Base-by-base conservation (phyloP, 306 rosid species). In the Rosa persica region DNA sequence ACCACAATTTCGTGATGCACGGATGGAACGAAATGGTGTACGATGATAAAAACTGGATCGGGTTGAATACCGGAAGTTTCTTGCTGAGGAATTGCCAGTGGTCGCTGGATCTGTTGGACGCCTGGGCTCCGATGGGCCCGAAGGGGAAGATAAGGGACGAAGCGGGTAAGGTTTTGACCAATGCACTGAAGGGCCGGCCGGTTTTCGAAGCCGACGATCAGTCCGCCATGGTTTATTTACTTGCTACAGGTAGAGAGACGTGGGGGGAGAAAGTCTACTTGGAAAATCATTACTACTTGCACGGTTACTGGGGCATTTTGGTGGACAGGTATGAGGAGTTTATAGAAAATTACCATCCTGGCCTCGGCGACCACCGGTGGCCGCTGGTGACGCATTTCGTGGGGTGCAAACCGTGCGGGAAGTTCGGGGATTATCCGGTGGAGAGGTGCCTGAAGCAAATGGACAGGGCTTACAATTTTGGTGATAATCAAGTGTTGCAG, bases 71-170 rank as follows among this genome's bases (percentile, higher is more conserved):
- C 6, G 97, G 98, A 27, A 86, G 91, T 27, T 93, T 92, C 11
- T 73, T 93, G 38, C 72, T 93, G 23, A 78, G 98, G 76, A 93
- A 93, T 39, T 81, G 88, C 13, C 97, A 92, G 48, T 94, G 98
- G 97, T 79, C 98, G 6, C 38, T 94, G 75, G 97, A 94, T 78
- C 71, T 94, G 78, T 96, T 94, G 4, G 98, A 94, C 43, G 88
- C 89, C 11, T 94, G 98, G 98, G 94, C 98, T 5, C 96, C 98
- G 0, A 94, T 94, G 97, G 98, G 98, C 12, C 98, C 98, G 0
- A 91, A 90, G 48, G 98, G 98, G 83, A 89, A 85, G 78, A 67
- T 89, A 74, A 79, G 98, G 48, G 97, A 91, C 51, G 97, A 93
- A 5, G 98, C 93, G 0, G 98, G 98, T 83, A 86, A 91, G 78